Base-by-base conservation (phyloP, 345 rosid species). In the Hibiscus tridactylites region DNA sequence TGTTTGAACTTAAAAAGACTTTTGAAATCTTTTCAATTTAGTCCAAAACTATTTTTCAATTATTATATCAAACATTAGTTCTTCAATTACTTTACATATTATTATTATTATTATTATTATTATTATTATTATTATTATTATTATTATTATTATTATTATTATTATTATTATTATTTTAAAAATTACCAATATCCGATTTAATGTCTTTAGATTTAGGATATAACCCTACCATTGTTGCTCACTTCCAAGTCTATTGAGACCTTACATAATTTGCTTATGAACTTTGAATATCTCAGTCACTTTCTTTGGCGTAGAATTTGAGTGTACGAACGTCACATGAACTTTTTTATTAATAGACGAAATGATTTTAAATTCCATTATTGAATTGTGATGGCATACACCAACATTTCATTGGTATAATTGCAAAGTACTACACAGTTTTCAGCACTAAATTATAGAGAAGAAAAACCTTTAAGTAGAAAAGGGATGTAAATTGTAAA, bases 291-390 rank as follows among this genome's bases (percentile, higher is more conserved):
- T 65, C 58, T 57, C 24, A 21, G 17, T 72, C 70, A 74, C 71
- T 72, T 53, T 53, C 37, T 74, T 79, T 16, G 70, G 52, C 39
- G 42, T 49, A 74, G 64, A 77, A 56, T 35, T 61, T 39, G 9
- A 54, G 69, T 62, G 71, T 13, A 42, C 1, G 11, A 68, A 70
- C 52, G 61, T 61, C 81, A 76, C 5, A 7, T 6, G 46, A 13
- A 65, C 39, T 2, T 0, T 21, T 71, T 47, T 62, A 67, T 66
- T 4, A 0, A 46, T 21, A 49, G 53, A 71, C 10, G 7, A 61
- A 70, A 35, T 72, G 31, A 12, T 47, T 42, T 11, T 61, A 33
- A 17, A 4, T n/a, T 21, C 33, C 58, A 52, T 76, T 37, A 77
- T 77, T 69, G 63, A 28, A 68, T 33, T 53, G 16, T 56, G 71